Percentiles rank a stretch among this genome's conserved stretches.
Conservation (phyloP, 2,329 filamentous ascomycete genomes). For the Diaporthe longicolla region DNA sequence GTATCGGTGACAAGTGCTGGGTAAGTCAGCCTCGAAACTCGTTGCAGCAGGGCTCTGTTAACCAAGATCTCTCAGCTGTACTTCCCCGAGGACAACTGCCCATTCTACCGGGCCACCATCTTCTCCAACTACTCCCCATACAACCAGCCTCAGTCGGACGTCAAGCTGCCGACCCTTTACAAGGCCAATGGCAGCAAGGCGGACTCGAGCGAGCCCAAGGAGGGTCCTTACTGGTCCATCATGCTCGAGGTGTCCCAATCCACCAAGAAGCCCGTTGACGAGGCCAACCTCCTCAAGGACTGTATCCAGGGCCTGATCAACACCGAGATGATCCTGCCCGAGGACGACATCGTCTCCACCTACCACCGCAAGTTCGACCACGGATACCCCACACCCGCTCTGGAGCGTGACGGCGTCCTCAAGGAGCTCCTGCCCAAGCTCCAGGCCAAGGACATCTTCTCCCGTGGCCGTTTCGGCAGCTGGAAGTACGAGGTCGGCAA, state of each 20-base stretch:
- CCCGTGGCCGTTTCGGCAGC: conserved; percentile 95
- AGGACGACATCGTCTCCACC: conserved; percentile 96
- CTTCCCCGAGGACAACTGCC: conserved; percentile 99
- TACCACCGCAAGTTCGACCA: conserved; percentile 99
- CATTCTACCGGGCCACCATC: conserved; percentile 99
- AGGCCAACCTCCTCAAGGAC: conserved; percentile 86
- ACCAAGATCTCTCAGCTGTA: conserved; percentile 74
- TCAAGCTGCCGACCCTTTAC: conserved; percentile 89
- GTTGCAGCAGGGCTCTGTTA: conserved; percentile 43
- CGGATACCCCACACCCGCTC: conserved; percentile 94
- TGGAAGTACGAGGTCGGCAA: conserved; percentile 98
- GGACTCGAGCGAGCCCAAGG: conserved; percentile 78
- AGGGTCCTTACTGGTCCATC: conserved; percentile 99
- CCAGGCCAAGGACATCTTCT: conserved; percentile 91
- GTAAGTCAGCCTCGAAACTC: conserved; percentile 58
- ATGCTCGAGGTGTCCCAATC: conserved; percentile 99
- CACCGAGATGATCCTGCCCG: conserved; percentile 93
- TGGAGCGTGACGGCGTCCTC: conserved; percentile 96
- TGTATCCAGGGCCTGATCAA: conserved; percentile 97
- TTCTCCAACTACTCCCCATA: conserved; percentile 99
- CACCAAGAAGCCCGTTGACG: conserved; percentile 92
- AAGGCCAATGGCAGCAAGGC: conserved; percentile 89
- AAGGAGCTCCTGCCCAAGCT: conserved; percentile 94
- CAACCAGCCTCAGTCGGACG: conserved; percentile 90
- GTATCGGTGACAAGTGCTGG: conserved; percentile 99